phyloP scores from a whole-genome alignment of 108 stramenopile species.

The Nannochloropsis granulata region DNA sequence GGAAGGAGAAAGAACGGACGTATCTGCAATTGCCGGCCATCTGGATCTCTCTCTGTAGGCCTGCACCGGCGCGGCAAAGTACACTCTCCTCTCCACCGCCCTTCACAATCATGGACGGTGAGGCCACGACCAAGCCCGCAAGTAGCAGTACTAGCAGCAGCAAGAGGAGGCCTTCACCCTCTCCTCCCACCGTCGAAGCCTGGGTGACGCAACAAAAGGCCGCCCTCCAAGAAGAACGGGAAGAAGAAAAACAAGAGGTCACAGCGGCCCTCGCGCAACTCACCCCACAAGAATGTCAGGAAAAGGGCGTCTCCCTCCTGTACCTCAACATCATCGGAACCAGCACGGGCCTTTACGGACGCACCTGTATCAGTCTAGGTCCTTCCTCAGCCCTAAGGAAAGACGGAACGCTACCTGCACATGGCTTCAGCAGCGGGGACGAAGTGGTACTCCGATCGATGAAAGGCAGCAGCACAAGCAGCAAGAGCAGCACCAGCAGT shows the following conservation, averaged over 20 bases:
- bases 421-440: conserved; percentile 17
- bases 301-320: conserved; percentile 15
- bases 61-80: too few species aligned
- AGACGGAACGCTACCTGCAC: conserved; percentile 10
- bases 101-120: too few species aligned
- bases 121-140: too few species aligned
- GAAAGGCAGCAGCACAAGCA: conserved; percentile 11
- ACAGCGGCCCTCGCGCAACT: conserved; percentile 20
- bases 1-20: too few species aligned
- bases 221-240: conserved; percentile 16
- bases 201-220: conserved; percentile 14
- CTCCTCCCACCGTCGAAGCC: neutral
- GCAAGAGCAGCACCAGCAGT: neutral
- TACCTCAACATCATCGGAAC: conserved; percentile 9
- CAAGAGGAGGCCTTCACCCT: neutral
- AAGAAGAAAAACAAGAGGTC: conserved; percentile 14
- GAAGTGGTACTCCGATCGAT: conserved; percentile 18
- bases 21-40: too few species aligned
- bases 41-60: too few species aligned
- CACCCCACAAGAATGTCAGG: conserved; percentile 25
- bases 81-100: too few species aligned
- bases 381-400: neutral
- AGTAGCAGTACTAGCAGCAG: neutral
- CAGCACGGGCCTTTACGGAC: conserved; percentile 23
- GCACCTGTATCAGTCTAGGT: conserved; percentile 11